These are phyloP conservation scores for Diaporthe helianthi DNA, from an alignment of 2,329 filamentous ascomycete genomes.

Conservation along the genomic window DNA sequence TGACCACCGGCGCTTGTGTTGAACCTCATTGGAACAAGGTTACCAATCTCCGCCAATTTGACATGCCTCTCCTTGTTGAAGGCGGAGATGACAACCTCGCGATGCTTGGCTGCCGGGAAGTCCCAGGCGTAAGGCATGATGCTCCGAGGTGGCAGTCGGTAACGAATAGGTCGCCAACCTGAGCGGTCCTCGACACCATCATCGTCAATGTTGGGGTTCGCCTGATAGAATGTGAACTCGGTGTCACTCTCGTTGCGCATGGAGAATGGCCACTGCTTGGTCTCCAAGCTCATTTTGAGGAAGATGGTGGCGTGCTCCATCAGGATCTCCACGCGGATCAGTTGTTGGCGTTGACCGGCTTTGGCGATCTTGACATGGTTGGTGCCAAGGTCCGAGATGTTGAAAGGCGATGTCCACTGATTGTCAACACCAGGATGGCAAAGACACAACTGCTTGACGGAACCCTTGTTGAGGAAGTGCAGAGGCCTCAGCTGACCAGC, in stretches of 20 bases:
- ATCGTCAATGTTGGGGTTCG: constrained; percentile 90
- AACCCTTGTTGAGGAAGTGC: constrained; percentile 84
- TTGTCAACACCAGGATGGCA: constrained; percentile 95
- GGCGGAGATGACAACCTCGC: constrained; percentile 84
- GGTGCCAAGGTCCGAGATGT: constrained; percentile 92
- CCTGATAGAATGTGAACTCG: constrained; percentile 96
- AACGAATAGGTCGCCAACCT: constrained; percentile 91
- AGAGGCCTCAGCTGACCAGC: constrained; percentile 83
- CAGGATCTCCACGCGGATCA: constrained; percentile 87
- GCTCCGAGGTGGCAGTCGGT: constrained; percentile 88
- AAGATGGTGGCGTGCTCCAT: constrained; percentile 96
- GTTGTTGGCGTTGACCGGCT: constrained; percentile 84
- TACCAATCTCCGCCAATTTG: constrained; percentile 95
- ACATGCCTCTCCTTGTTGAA: constrained; percentile 86
- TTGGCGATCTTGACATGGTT: constrained; percentile 94
- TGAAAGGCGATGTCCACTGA: constrained; percentile 97
- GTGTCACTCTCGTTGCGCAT: constrained; percentile 98
- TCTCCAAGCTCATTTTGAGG: constrained; percentile 87
- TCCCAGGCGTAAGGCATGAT: constrained; percentile 99
- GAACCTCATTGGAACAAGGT: constrained; percentile 92
- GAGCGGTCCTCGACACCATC: constrained; percentile 84
- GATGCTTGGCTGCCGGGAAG: constrained; percentile 96
- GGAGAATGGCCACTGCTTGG: constrained; percentile 96
- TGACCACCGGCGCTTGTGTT: constrained; percentile 70
- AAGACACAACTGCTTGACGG: constrained; percentile 87